Evolutionary conservation across 257 asterid genomes (phyloP).

Genomic region (Thymus quinquecostatus): DNA sequence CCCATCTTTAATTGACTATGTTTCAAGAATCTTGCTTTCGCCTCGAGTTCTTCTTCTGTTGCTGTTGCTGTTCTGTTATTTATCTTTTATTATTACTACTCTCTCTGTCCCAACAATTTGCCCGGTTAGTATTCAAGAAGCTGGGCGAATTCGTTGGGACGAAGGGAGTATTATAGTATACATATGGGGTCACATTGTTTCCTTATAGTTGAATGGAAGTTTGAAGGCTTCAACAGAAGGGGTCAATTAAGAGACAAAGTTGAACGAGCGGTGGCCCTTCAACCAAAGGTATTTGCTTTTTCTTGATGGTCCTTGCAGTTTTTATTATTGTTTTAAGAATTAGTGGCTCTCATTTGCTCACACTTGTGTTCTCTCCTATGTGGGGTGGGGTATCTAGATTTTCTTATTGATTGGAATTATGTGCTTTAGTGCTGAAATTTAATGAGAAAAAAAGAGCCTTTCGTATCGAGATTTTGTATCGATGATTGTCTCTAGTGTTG

Average conservation of each 20-base stretch:
- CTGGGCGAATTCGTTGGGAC: no score
- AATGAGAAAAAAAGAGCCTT: conserved; percentile 2
- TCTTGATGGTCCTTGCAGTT: conserved; percentile 28
- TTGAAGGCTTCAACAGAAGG: conserved; percentile 29
- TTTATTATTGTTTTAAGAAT: neutral
- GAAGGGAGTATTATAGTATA: no score
- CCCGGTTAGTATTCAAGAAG: no score
- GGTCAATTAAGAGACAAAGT: conserved; percentile 28
- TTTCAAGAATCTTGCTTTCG: conserved; percentile 12
- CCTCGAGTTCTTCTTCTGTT: neutral
- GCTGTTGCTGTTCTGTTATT: neutral
- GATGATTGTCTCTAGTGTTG: conserved; percentile 24
- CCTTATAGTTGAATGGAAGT: conserved; percentile 13
- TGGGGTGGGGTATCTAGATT: conserved; percentile 39
- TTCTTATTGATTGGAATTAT: conserved; percentile 28
- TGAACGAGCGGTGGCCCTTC: conserved; percentile 30
- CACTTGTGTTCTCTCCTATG: conserved; percentile 32
- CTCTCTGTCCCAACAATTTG: no score
- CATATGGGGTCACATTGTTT: neutral
- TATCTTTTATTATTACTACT: neutral
- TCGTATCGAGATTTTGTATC: conserved; percentile 15
- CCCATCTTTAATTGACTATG: conserved; percentile 28
- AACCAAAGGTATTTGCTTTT: conserved; percentile 21
- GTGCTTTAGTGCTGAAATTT: conserved; percentile 25
- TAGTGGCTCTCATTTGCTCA: conserved; percentile 32